Percentiles rank a stretch among this genome's conserved stretches.
These are phyloP conservation scores for Fabrea salina DNA, from an alignment of 169 alveolate species.

Conservation along the genomic window DNA sequence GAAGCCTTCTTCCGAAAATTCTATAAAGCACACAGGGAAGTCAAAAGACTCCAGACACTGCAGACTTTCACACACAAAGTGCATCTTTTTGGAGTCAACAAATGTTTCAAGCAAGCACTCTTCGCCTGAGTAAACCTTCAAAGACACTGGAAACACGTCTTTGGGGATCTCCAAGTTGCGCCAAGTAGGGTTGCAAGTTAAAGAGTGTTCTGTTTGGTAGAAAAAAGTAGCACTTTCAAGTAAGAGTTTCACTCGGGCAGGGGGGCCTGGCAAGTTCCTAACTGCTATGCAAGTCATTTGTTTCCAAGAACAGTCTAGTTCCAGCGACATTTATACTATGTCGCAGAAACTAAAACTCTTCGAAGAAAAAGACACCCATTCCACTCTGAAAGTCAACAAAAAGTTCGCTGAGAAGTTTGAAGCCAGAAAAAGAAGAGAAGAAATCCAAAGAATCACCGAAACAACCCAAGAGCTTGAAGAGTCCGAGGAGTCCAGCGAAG, in stretches of 20 bases:
- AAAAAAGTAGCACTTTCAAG: not conserved
- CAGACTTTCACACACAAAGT: not conserved
- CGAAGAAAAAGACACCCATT: no score
- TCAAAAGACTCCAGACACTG: not conserved
- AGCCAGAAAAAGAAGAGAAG: not conserved
- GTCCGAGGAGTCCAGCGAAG: not conserved
- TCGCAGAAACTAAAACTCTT: not conserved
- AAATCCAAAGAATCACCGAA: not conserved
- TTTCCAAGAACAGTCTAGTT: not conserved
- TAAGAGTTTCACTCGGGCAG: not conserved
- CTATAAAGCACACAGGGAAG: not conserved
- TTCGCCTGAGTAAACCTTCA: not conserved
- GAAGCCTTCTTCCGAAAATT: not conserved
- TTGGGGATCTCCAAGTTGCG: not conserved
- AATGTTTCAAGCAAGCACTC: not conserved
- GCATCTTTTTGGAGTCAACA: not conserved
- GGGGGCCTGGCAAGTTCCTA: not conserved
- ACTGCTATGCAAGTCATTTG: not conserved
- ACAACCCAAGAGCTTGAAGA: not conserved
- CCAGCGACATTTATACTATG: not conserved
- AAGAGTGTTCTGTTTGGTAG: not conserved
- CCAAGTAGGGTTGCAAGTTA: not conserved
- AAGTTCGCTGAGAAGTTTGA: slow-evolving; percentile 21
- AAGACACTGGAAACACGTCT: not conserved
- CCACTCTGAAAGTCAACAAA: slow-evolving; percentile 5